phyloP scores from a whole-genome alignment of 805 yeast species.

The Lachancea fermentati region DNA sequence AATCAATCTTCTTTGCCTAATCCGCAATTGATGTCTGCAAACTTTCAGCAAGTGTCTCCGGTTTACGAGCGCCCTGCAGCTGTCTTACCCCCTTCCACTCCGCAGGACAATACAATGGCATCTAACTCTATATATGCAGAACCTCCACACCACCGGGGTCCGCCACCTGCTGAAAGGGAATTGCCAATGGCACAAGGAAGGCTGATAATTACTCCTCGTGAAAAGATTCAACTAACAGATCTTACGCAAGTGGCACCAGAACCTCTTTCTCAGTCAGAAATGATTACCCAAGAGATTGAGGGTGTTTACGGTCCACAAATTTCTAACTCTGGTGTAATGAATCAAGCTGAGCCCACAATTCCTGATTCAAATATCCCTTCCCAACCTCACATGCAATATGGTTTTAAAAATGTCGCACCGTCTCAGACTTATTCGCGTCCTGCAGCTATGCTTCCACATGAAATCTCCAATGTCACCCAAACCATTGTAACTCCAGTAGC shows the following conservation, averaged over 20 bases:
- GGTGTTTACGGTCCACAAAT: not conserved
- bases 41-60: too few relatives aligned
- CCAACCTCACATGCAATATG: too few relatives aligned
- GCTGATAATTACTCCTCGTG: not conserved
- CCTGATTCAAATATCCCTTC: too few relatives aligned
- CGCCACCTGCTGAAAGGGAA: not conserved
- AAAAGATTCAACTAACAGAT: not conserved
- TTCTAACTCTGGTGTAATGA: not conserved
- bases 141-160: not conserved
- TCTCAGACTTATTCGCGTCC: not conserved
- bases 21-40: too few relatives aligned
- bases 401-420: not conserved
- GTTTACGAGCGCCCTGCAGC: too few relatives aligned
- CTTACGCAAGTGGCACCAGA: not conserved
- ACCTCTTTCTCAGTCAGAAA: not conserved
- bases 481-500: conserved; percentile 5
- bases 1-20: too few relatives aligned
- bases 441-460: conserved; percentile 1
- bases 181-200: not conserved
- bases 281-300: not conserved
- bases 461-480: conserved; percentile 11
- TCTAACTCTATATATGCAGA: not conserved
- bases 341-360: not conserved
- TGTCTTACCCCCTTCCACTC: too few relatives aligned
- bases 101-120: too few relatives aligned